Conservation (phyloP, 2,329 filamentous ascomycete species). For the Incumbomyces lentus region DNA sequence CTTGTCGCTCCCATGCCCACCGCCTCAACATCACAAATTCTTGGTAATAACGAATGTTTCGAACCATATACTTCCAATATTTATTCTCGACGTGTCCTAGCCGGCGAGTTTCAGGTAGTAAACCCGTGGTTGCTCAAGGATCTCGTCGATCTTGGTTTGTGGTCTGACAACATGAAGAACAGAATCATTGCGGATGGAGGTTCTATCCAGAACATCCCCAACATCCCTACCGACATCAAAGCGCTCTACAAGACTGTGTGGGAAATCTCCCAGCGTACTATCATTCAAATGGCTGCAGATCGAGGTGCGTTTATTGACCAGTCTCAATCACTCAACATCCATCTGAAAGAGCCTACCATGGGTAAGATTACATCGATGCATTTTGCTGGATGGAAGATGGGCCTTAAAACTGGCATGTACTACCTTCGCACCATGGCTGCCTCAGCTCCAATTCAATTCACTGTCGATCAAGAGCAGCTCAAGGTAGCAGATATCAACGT, state of each 20-base stretch:
- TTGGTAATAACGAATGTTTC: slow-evolving; percentile 99
- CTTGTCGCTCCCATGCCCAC: slow-evolving; percentile 96
- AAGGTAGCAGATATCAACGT: slow-evolving; percentile 75
- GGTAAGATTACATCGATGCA: slow-evolving; percentile 99
- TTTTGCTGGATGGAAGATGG: slow-evolving; percentile 97
- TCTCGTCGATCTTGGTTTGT: slow-evolving; percentile 91
- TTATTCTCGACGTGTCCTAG: slow-evolving; percentile 94
- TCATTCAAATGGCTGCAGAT: slow-evolving; percentile 96
- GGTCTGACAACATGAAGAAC: slow-evolving; percentile 99
- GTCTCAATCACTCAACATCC: slow-evolving; percentile 97
- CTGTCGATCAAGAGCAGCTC: slow-evolving; percentile 91
- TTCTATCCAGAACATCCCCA: slow-evolving; percentile 92
- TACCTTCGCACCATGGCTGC: slow-evolving; percentile 97
- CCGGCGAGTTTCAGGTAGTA: slow-evolving; percentile 98
- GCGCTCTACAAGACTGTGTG: slow-evolving; percentile 98
- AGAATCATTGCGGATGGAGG: slow-evolving; percentile 96
- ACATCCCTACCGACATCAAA: slow-evolving; percentile 93
- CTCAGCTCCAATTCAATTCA: slow-evolving; percentile 95
- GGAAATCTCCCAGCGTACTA: slow-evolving; percentile 93
- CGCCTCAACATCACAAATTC: slow-evolving; percentile 90
- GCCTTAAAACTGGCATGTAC: slow-evolving; percentile 99
- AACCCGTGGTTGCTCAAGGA: slow-evolving; percentile 99
- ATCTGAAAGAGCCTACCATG: slow-evolving; percentile 99
- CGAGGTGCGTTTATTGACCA: slow-evolving; percentile 98
- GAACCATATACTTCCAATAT: slow-evolving; percentile 99